Percentiles rank a stretch among this genome's conserved stretches.
These are phyloP conservation scores for barrel medic (Medicago truncatula) DNA, from an alignment of 306 rosid species.

Conservation along the genomic window DNA sequence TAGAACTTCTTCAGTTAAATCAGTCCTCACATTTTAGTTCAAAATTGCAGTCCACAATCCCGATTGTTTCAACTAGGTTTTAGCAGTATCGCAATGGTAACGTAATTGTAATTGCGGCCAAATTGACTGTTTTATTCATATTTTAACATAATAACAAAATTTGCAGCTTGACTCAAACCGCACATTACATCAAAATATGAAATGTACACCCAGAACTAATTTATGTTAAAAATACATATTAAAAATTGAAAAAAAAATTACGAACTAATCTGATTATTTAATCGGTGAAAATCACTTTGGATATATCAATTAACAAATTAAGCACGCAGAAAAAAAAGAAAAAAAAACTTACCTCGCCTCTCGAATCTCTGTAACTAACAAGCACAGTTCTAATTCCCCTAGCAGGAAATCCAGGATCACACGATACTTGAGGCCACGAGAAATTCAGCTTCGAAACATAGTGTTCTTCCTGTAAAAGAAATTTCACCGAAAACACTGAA, in stretches of 20 bases:
- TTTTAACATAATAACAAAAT: too few relatives aligned
- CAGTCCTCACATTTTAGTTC: not conserved
- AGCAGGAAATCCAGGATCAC: constrained; percentile 75
- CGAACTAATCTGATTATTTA: not conserved
- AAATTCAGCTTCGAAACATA: constrained; percentile 75
- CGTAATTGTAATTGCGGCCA: not conserved
- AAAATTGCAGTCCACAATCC: not conserved
- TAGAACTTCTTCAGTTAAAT: not conserved
- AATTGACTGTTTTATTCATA: not conserved
- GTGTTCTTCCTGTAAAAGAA: constrained; percentile 78
- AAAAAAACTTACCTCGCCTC: constrained; percentile 57
- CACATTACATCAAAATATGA: not conserved
- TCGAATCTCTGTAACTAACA: constrained; percentile 66
- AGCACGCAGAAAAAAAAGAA: not conserved
- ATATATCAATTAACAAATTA: not conserved
- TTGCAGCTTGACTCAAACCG: not conserved
- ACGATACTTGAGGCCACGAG: constrained; percentile 88
- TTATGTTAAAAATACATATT: not conserved
- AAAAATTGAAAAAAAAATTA: not conserved
- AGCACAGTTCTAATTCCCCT: constrained; percentile 74
- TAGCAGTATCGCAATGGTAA: not conserved
- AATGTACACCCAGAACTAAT: constrained; percentile 3
- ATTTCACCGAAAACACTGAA: not conserved
- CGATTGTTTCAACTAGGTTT: not conserved
- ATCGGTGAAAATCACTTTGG: constrained; percentile 1